Conservation (phyloP, 2,329 filamentous ascomycete genomes). For the Sporothrix inflata region DNA sequence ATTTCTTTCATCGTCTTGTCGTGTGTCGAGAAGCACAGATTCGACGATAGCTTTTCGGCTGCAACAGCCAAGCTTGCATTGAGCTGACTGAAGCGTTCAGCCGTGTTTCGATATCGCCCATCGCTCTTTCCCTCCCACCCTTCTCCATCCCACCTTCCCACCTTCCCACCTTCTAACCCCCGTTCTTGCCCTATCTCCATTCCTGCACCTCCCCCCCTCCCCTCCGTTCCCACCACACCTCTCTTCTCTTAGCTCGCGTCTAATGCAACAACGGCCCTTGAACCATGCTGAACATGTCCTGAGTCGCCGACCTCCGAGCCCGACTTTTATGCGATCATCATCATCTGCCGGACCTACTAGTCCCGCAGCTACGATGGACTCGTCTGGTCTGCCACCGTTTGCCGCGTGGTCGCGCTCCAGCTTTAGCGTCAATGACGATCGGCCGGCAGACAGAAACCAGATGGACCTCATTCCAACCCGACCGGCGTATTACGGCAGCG, state of each 20-base stretch:
- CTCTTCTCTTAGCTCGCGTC: conserved; percentile 9
- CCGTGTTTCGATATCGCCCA: conserved; percentile 13
- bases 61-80: conserved; percentile 18
- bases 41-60: background rate
- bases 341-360: background rate
- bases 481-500: conserved; percentile 41
- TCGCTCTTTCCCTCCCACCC: background rate
- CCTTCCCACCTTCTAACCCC: background rate
- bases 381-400: conserved; percentile 6
- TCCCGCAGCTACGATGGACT: conserved; percentile 20
- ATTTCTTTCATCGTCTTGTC: background rate
- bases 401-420: conserved; percentile 2
- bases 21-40: background rate
- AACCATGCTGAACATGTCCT: conserved; percentile 20
- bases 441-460: background rate
- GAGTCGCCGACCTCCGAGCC: conserved; percentile 6
- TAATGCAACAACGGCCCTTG: conserved; percentile 23
- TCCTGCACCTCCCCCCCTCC: background rate
- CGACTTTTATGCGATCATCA: conserved; percentile 9
- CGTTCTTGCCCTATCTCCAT: conserved; percentile 13
- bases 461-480: background rate
- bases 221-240: conserved; percentile 12
- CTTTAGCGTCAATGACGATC: background rate
- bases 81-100: background rate
- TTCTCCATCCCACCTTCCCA: conserved; percentile 11